Percentiles rank a stretch among this genome's conserved stretches.
Conservation (phyloP, 2,329 filamentous ascomycete genomes). For the Alternaria sp. region DNA sequence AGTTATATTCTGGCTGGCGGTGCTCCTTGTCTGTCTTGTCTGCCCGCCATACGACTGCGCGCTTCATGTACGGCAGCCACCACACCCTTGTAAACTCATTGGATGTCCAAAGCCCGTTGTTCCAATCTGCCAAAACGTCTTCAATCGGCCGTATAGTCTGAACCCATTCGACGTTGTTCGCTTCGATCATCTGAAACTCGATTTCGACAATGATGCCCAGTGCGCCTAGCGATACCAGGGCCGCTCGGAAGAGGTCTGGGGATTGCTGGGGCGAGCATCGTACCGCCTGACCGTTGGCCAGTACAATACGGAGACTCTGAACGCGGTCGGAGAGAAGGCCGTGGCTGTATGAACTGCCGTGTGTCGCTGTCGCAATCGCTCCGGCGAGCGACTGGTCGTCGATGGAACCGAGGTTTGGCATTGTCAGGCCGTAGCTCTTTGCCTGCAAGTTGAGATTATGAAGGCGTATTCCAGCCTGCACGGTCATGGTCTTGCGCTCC, state of each 20-base stretch:
- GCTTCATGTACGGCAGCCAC: constrained; percentile 95
- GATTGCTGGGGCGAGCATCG: constrained; percentile 74
- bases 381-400: constrained; percentile 93
- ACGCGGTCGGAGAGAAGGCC: constrained; percentile 85
- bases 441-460: constrained; percentile 76
- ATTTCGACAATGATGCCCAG: constrained; percentile 91
- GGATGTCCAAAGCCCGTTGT: constrained; percentile 77
- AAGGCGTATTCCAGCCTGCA: constrained; percentile 89
- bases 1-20: constrained; percentile 69
- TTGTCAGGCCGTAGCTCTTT: constrained; percentile 77
- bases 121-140: constrained; percentile 75
- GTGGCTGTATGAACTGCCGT: constrained; percentile 85
- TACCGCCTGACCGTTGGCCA: constrained; percentile 79
- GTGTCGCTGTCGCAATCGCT: constrained; percentile 90
- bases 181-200: constrained; percentile 80
- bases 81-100: constrained; percentile 92
- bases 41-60: constrained; percentile 90
- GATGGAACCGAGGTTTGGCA: constrained; percentile 94
- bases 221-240: constrained; percentile 85
- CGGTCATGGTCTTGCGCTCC: constrained; percentile 71
- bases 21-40: constrained; percentile 73
- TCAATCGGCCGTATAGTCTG: constrained; percentile 78
- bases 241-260: constrained; percentile 83
- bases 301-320: constrained; percentile 76
- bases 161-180: constrained; percentile 85